A percentile compares a stretch with the other conserved stretches of the same genome.
Evolutionary conservation across 495 filamentous ascomycete species (phyloP).

Genomic region (Trichoderma gamsii): DNA sequence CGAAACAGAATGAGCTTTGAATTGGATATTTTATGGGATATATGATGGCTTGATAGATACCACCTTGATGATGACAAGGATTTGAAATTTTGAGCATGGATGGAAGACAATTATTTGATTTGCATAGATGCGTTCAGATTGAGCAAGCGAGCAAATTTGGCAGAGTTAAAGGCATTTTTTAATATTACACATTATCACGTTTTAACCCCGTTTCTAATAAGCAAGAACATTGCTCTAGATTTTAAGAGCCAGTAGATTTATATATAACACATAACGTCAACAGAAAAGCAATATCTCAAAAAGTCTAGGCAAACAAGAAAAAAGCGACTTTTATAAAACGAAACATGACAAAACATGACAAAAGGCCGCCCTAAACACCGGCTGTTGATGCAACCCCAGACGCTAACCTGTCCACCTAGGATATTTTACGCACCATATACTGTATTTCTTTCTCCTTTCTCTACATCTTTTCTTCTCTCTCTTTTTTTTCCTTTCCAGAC

Average conservation of each 20-base stretch:
- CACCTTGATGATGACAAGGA: too few species aligned
- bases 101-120: too few species aligned
- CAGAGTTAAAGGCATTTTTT: too few species aligned
- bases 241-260: not conserved
- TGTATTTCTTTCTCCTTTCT: not conserved
- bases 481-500: not conserved
- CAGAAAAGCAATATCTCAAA: not conserved
- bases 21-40: not conserved
- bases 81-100: too few species aligned
- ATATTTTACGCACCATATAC: not conserved
- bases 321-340: not conserved
- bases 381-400: constrained; percentile 4
- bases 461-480: not conserved
- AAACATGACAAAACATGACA: not conserved
- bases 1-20: not conserved
- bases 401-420: not conserved
- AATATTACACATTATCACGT: too few species aligned
- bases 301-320: not conserved
- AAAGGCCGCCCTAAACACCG: constrained; percentile 9
- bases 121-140: too few species aligned
- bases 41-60: too few species aligned
- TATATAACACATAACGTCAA: not conserved
- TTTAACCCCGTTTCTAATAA: not conserved
- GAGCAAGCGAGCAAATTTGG: too few species aligned
- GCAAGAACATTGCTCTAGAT: not conserved